Percentiles rank a stretch among this genome's conserved stretches.
phyloP scores from a whole-genome alignment of 2,329 filamentous ascomycete species.

The Aspergillus jensenii region DNA sequence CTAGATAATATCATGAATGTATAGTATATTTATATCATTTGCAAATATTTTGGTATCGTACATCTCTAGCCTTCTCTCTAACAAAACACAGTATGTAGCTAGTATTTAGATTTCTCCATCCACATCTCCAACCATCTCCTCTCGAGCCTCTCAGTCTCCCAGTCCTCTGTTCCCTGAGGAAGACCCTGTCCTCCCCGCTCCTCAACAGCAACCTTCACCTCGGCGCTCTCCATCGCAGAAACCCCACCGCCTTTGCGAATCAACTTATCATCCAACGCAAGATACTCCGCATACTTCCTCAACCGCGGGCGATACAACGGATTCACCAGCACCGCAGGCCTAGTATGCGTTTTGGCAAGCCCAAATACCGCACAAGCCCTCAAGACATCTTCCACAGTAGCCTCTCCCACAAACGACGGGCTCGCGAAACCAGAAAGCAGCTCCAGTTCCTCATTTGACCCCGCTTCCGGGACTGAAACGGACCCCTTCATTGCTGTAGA shows the following conservation, averaged over 20 bases:
- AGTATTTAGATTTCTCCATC: conserved; percentile 22
- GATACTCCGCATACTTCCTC: conserved; percentile 56
- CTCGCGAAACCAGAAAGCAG: conserved; percentile 25
- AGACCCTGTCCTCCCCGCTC: conserved; percentile 60
- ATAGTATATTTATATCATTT: background rate
- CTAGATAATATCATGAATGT: background rate
- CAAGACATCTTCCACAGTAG: conserved; percentile 27
- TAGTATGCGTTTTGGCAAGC: conserved; percentile 35
- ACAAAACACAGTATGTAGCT: background rate
- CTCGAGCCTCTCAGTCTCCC: conserved; percentile 29
- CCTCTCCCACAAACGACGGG: conserved; percentile 19
- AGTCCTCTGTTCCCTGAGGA: conserved; percentile 18
- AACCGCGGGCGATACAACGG: conserved; percentile 57
- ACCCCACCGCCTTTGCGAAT: conserved; percentile 65
- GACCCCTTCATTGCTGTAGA: conserved; percentile 18
- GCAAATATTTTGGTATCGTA: background rate
- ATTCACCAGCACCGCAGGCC: conserved; percentile 41
- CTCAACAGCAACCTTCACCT: conserved; percentile 68
- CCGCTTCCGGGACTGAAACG: conserved; percentile 13
- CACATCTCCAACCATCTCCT: conserved; percentile 39
- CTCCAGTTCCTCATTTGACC: conserved; percentile 30
- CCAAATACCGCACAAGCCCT: conserved; percentile 37
- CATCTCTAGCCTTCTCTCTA: background rate
- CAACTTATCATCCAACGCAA: conserved; percentile 70
- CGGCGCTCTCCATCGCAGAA: conserved; percentile 57